Evolutionary conservation across 2,329 filamentous ascomycete genomes (phyloP).

Genomic region (Kalmusia sp.): DNA sequence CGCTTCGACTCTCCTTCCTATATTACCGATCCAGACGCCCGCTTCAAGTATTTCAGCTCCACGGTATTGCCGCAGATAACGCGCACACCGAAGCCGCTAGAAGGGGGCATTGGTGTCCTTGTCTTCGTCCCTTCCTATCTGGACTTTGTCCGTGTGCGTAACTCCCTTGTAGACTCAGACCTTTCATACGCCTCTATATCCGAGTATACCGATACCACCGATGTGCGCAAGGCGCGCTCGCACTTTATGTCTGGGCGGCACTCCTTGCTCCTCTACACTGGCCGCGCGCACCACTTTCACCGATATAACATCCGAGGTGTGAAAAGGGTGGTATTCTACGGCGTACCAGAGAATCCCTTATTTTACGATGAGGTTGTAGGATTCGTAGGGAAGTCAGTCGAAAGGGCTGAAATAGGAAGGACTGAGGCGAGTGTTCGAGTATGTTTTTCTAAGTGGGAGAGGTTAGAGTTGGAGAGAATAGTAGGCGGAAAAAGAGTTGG

Average conservation of each 20-base stretch:
- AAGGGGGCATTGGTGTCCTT: slow-evolving; percentile 69
- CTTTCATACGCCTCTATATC: slow-evolving; percentile 82
- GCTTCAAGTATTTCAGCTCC: slow-evolving; percentile 90
- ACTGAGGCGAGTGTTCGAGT: slow-evolving; percentile 58
- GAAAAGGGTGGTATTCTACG: slow-evolving; percentile 85
- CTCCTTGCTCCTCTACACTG: slow-evolving; percentile 86
- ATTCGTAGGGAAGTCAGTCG: slow-evolving; percentile 63
- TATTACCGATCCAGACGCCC: slow-evolving; percentile 79
- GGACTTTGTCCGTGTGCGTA: slow-evolving; percentile 92
- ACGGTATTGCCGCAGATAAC: slow-evolving; percentile 78
- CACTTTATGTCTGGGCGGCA: slow-evolving; percentile 87
- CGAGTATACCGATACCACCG: slow-evolving; percentile 82
- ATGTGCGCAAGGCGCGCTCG: slow-evolving; percentile 82
- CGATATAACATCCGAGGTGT: slow-evolving; percentile 85
- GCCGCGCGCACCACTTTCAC: slow-evolving; percentile 95
- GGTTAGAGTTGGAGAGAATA: slow-evolving; percentile 84
- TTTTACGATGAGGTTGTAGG: slow-evolving; percentile 82
- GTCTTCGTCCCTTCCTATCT: slow-evolving; percentile 93
- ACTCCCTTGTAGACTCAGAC: slow-evolving; percentile 82
- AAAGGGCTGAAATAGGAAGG: slow-evolving; percentile 63
- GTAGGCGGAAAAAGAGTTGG: slow-evolving; percentile 82
- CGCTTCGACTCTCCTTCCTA: slow-evolving; percentile 78
- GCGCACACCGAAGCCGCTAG: slow-evolving; percentile 69
- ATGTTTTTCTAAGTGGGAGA: slow-evolving; percentile 89
- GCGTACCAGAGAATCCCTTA: slow-evolving; percentile 83